Conservation (phyloP, 306 rosid genomes). For the Glycine tomentella region DNA sequence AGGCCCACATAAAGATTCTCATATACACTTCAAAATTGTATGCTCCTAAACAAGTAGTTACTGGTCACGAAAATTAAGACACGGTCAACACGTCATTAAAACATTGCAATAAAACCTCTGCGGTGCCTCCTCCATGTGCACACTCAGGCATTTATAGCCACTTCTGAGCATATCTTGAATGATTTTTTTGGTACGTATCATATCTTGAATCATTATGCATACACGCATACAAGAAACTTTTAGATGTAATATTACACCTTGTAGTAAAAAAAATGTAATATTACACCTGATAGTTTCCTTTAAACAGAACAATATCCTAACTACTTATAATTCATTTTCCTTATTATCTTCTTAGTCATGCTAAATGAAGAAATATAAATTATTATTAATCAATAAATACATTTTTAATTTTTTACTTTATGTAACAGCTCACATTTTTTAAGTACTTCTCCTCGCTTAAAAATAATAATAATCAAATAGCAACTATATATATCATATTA, state of each 20-base stretch:
- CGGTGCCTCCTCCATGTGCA: neutral
- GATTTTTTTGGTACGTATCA: neutral
- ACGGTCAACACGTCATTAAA: neutral
- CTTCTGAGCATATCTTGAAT: neutral
- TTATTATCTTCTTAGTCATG: neutral
- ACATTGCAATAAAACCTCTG: neutral
- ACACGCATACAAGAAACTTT: neutral
- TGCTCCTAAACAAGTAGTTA: neutral
- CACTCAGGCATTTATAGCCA: neutral
- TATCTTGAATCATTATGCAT: neutral
- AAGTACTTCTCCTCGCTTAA: neutral
- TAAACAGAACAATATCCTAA: neutral
- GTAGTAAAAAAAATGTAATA: too few species aligned
- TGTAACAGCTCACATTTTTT: neutral
- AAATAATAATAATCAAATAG: too few species aligned
- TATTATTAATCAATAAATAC: neutral
- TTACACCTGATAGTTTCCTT: neutral
- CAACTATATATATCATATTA: neutral
- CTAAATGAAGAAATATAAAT: neutral
- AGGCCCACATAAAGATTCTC: slow-evolving; percentile 21
- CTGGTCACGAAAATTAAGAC: neutral
- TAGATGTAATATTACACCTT: neutral
- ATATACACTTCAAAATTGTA: neutral
- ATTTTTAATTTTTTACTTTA: neutral
- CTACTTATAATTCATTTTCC: neutral